Evolutionary conservation across 2,329 filamentous ascomycete genomes (phyloP).

Genomic region (Pseudohalonectria lignicola): DNA sequence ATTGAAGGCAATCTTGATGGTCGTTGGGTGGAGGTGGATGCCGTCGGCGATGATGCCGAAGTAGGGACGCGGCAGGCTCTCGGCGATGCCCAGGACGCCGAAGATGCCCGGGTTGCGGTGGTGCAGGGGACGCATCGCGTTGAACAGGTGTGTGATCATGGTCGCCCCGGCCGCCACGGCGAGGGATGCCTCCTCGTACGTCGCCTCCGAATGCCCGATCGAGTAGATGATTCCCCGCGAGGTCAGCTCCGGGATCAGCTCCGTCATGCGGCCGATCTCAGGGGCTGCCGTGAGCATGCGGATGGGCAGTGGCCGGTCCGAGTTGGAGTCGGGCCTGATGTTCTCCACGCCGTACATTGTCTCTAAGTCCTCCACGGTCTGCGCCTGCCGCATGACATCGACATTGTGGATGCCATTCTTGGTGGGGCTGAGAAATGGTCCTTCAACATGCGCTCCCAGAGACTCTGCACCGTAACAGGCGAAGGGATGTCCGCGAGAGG

Average conservation of each 20-base stretch:
- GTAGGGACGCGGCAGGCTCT: constrained; percentile 52
- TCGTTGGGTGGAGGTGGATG: constrained; percentile 80
- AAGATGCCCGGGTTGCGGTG: constrained; percentile 89
- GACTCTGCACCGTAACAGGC: constrained; percentile 69
- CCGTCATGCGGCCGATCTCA: constrained; percentile 61
- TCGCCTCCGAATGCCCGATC: constrained; percentile 79
- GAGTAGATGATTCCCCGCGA: constrained; percentile 61
- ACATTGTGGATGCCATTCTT: constrained; percentile 82
- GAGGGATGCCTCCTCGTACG: constrained; percentile 67
- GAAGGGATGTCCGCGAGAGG: constrained; percentile 49
- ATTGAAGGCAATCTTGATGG: constrained; percentile 80
- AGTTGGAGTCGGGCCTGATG: constrained; percentile 29
- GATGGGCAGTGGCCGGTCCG: constrained; percentile 35
- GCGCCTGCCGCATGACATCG: constrained; percentile 55
- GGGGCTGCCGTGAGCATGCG: constrained; percentile 82
- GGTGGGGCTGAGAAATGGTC: constrained; percentile 71
- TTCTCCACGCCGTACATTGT: constrained; percentile 65
- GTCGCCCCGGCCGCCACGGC: constrained; percentile 66
- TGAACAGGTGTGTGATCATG: constrained; percentile 92
- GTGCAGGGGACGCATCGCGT: constrained; percentile 83
- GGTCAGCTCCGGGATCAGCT: constrained; percentile 55
- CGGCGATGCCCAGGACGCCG: constrained; percentile 63
- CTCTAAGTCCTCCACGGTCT: constrained; percentile 54
- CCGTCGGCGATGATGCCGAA: constrained; percentile 89
- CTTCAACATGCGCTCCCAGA: constrained; percentile 82